Base-by-base conservation (phyloP, 23 red algal genomes). In the Agarophyton chilense region DNA sequence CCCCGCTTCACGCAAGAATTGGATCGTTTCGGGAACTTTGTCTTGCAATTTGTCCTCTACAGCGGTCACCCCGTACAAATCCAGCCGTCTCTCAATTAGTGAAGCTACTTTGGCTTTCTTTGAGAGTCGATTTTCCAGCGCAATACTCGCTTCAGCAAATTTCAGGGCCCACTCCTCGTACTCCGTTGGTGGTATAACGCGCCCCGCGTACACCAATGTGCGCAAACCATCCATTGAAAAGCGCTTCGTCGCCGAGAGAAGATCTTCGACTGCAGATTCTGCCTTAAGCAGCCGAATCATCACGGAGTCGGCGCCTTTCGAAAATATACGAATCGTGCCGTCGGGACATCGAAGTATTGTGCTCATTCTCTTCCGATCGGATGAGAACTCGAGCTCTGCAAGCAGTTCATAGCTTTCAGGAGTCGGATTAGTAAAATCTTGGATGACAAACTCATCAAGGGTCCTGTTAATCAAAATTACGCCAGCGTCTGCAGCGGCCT, bases 41-140 rank as follows among this genome's bases (percentile, higher is more conserved):
- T 93, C 81, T 71, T 93, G 90, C 29, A 98, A 61, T 38, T 91
- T 90, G 84, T 98, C 95, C 50, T 98, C 95, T 28, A 98, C 95
- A 24, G 90, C 95, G 10, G 91, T 90, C 17, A 91, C 61, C 36
- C 90, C 95, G 31, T 94, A 52, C 38, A 90, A 81, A 13, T 94
- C 78, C n/a, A 98, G 53, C n/a, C 88, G 62, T 40, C 26, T 61
- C 72, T 98, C 95, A 26, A 98, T 72, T 40, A 70, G n/a, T 24
- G 76, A 77, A 13, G 83, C 80, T 34, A 67, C 61, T 22, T 92
- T 79, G 17, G 81, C 88, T 53, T 84, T 57, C 52, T 78, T 81
- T 32, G 88, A 82, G 1, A 35, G 39, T 44, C 88, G 60, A 26
- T 72, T 55, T 42, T 90, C 83, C 47, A 94, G 77, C 9, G 72